Conservation (phyloP, 768 basidiomycete species). For the Leccinum uliginosum region DNA sequence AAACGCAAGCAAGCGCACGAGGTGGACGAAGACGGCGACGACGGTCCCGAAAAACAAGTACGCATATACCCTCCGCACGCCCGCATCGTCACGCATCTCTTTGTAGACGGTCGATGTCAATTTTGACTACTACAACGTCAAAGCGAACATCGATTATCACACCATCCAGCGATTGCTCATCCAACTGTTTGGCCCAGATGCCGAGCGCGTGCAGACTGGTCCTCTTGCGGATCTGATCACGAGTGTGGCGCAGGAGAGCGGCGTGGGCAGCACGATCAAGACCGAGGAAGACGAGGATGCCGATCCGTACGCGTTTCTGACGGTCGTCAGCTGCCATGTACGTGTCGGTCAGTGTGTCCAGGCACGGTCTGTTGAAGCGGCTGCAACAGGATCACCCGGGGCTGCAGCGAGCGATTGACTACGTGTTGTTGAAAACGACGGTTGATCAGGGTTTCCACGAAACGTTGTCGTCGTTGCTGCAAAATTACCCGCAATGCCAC, state of each 20-base stretch:
- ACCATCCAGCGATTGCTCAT: slow-evolving; percentile 71
- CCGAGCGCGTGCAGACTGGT: slow-evolving; percentile 63
- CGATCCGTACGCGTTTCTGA: slow-evolving; percentile 87
- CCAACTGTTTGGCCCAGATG: slow-evolving; percentile 72
- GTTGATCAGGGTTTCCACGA: slow-evolving; percentile 46
- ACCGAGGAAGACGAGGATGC: slow-evolving; percentile 50
- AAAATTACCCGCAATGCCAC: slow-evolving; percentile 32
- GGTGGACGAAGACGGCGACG: slow-evolving; percentile 25
- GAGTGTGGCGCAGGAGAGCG: slow-evolving; percentile 63
- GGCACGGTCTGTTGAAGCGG: neutral
- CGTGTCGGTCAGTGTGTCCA: slow-evolving; percentile 8
- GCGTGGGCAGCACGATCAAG: slow-evolving; percentile 87
- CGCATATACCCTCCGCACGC: slow-evolving; percentile 13
- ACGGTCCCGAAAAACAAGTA: slow-evolving; percentile 37
- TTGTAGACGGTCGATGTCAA: slow-evolving; percentile 25
- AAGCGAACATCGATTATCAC: slow-evolving; percentile 77
- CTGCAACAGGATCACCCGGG: slow-evolving; percentile 63
- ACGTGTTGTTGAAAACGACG: slow-evolving; percentile 61
- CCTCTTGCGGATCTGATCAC: slow-evolving; percentile 79
- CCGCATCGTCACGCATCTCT: neutral
- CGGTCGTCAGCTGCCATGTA: slow-evolving; percentile 76
- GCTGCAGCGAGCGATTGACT: slow-evolving; percentile 64
- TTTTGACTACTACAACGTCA: slow-evolving; percentile 92
- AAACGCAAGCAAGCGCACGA: slow-evolving; percentile 48
- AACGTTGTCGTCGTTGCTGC: slow-evolving; percentile 44